phyloP scores from a whole-genome alignment of 163 green algal species.

The Coccomyxa subellipsoidea region DNA sequence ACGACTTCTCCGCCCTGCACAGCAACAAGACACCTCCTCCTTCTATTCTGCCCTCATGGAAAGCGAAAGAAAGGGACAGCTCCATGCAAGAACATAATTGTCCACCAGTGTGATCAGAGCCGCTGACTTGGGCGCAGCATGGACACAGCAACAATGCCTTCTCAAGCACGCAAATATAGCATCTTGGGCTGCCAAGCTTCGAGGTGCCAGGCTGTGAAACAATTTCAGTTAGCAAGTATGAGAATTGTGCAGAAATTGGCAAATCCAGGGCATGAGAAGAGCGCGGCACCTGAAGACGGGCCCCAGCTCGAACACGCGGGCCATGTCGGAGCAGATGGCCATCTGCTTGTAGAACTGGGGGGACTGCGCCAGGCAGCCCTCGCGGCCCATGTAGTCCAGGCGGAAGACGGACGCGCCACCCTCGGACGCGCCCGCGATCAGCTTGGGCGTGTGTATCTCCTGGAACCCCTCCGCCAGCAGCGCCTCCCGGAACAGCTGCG shows the following conservation, averaged over 20 bases:
- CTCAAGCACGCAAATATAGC: too few relatives aligned
- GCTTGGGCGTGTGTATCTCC: conserved; percentile 98
- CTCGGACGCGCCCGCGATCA: conserved; percentile 87
- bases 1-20: conserved; percentile 88
- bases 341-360: conserved; percentile 99
- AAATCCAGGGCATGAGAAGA: not conserved
- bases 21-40: not conserved
- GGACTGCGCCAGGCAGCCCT: conserved; percentile 91
- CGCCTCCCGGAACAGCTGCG: conserved; percentile 84
- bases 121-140: too few relatives aligned
- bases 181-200: too few relatives aligned
- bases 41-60: not conserved
- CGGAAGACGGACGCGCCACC: conserved; percentile 78
- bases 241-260: not conserved
- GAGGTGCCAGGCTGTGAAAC: too few relatives aligned
- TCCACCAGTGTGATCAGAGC: too few relatives aligned
- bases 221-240: too few relatives aligned
- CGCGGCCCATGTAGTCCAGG: conserved; percentile 92
- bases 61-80: not conserved
- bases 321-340: conserved; percentile 90
- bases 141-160: too few relatives aligned
- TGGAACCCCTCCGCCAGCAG: conserved; percentile 80
- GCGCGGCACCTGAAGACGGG: conserved; percentile 82
- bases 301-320: conserved; percentile 94
- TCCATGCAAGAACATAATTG: too few relatives aligned